These are phyloP conservation scores for Alternaria burnsii DNA, from an alignment of 2,329 filamentous ascomycete genomes.

Conservation along the genomic window DNA sequence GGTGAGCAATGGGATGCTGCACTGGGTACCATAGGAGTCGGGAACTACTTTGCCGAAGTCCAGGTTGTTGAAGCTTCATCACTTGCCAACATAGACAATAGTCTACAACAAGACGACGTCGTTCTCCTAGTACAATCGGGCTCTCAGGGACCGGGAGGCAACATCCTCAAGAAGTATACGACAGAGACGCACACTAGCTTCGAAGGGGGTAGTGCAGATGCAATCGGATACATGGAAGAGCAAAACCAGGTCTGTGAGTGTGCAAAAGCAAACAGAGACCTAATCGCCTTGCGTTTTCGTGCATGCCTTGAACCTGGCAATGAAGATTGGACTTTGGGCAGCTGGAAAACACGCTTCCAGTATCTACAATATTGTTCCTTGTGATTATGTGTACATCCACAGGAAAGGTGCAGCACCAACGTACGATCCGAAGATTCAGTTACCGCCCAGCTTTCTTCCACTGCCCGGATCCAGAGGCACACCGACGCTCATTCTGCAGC, in stretches of 20 bases:
- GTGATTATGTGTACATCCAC: constrained; percentile 45
- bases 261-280: constrained; percentile 48
- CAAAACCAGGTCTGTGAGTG: constrained; percentile 50
- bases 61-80: constrained; percentile 48
- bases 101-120: constrained; percentile 41
- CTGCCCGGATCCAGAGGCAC: constrained; percentile 51
- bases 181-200: constrained; percentile 36
- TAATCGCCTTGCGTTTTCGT: constrained; percentile 52
- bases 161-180: constrained; percentile 44
- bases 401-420: constrained; percentile 52
- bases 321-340: constrained; percentile 29
- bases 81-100: constrained; percentile 10
- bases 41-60: constrained; percentile 52
- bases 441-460: constrained; percentile 43
- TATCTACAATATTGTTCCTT: constrained; percentile 3
- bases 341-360: background rate
- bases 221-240: constrained; percentile 43
- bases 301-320: constrained; percentile 48
- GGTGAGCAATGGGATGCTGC: constrained; percentile 44
- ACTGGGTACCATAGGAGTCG: constrained; percentile 51
- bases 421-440: constrained; percentile 26
- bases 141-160: constrained; percentile 48
- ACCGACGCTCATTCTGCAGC: constrained; percentile 49
- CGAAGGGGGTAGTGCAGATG: constrained; percentile 32
- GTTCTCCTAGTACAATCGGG: constrained; percentile 51